Base-by-base conservation (phyloP, 495 filamentous ascomycete genomes). In the Lepidopterella palustris region DNA sequence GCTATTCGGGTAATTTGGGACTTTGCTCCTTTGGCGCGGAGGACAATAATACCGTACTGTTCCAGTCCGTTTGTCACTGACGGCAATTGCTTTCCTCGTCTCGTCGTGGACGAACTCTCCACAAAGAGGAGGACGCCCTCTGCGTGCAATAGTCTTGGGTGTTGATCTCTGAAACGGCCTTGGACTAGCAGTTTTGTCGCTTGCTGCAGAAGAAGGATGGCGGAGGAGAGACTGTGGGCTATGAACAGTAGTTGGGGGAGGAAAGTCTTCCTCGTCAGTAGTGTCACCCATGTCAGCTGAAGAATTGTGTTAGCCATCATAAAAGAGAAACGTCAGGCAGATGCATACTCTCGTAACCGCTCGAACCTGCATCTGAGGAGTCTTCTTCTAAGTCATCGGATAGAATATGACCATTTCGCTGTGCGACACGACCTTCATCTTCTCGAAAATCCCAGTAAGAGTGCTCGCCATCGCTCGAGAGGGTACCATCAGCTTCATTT, bases 211-310 rank as follows among this genome's bases (percentile, higher is more conserved):
- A 65, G 80, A 80, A 27, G 78, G 76, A 20, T 78, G 78, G 47
- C 77, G 81, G 42, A 84, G 76, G 23, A 85, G 77, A 49, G 80
- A 82, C 54, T 78, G 74, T 40, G 80, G 79, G 51, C 79, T 77
- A 18, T 77, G 79, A 49, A 80, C 79, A 26, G 75, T 80, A 26
- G 76, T 77, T 15, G 78, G 77, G 23, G 79, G 81, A 49, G 83
- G 83, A 5, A 84, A 75, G 55, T 91, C 88, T 57, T 67, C 49
- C 75, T 92, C 89, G 66, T 92, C 89, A 63, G 88, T 92, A 35
- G 89, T 92, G 63, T 90, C 88, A 55, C 88, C 88, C 74, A 82
- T 74, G 64, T 92, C 89, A 70, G 86, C 88, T 92, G 25, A 28
- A 66, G 64, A 54, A 40, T 54, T 55, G 15, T 45, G 70, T 90